Evolutionary conservation across 805 yeast genomes (phyloP).

Genomic region (Lachancea sp.): DNA sequence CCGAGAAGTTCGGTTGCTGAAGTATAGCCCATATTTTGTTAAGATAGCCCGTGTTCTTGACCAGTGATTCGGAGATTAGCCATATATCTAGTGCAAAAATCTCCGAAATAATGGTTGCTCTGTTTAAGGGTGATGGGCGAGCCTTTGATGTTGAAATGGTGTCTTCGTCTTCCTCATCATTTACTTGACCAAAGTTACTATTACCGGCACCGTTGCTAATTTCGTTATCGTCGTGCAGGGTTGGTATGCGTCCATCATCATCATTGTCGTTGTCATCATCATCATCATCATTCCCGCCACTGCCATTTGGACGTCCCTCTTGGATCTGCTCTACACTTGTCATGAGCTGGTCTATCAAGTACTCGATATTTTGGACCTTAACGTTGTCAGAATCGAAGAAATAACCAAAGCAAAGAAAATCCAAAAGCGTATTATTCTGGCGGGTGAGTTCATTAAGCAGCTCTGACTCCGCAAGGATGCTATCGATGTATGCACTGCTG

Average conservation of each 20-base stretch:
- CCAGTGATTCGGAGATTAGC: constrained; percentile 83
- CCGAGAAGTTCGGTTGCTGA: constrained; percentile 46
- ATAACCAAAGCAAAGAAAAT: constrained; percentile 45
- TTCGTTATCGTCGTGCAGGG: neutral
- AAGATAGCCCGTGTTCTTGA: constrained; percentile 61
- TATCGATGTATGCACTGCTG: constrained; percentile 31
- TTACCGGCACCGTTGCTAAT: constrained; percentile 18
- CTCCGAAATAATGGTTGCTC: constrained; percentile 48
- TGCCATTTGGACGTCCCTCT: constrained; percentile 1
- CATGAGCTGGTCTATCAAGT: constrained; percentile 26
- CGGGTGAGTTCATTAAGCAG: constrained; percentile 33
- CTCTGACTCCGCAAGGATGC: constrained; percentile 34
- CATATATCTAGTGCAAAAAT: constrained; percentile 84
- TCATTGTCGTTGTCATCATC: constrained; percentile 17
- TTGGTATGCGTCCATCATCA: neutral
- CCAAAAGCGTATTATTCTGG: constrained; percentile 38
- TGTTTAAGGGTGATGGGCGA: constrained; percentile 14
- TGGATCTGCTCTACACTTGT: constrained; percentile 22
- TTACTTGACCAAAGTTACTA: constrained; percentile 2
- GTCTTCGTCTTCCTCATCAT: constrained; percentile 4
- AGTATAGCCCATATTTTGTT: constrained; percentile 73
- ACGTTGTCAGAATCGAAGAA: constrained; percentile 21
- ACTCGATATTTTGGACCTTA: constrained; percentile 27
- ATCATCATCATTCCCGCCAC: neutral
- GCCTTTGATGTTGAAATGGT: constrained; percentile 1